A percentile compares a stretch with the other conserved stretches of the same genome.
These are phyloP conservation scores for Ophiostoma sp. DNA, from an alignment of 2,329 filamentous ascomycete genomes.

Conservation along the genomic window DNA sequence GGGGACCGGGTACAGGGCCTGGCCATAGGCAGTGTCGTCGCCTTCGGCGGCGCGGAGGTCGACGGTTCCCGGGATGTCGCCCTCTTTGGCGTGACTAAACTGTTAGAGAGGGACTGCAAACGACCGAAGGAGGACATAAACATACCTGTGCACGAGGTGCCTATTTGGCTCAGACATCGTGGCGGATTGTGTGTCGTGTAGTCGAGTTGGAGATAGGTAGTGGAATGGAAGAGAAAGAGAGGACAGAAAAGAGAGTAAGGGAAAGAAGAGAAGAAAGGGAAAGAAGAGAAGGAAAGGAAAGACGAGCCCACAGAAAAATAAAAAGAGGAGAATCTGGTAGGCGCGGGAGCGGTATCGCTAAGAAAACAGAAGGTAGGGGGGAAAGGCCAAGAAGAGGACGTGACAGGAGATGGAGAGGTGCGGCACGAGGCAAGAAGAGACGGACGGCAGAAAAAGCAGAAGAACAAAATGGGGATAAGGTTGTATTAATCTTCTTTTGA, in stretches of 20 bases:
- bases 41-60: conserved; percentile 47
- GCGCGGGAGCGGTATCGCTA: background rate
- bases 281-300: background rate
- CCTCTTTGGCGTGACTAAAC: conserved; percentile 34
- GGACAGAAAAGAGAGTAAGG: background rate
- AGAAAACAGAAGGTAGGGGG: conserved; percentile 1
- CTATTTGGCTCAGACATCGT: conserved; percentile 11
- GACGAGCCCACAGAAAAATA: background rate
- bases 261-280: background rate
- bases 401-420: background rate
- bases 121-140: conserved; percentile 16
- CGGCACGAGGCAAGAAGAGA: background rate
- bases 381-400: background rate
- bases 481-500: background rate
- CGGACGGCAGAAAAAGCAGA: background rate
- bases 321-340: background rate
- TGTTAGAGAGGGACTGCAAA: background rate
- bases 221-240: background rate
- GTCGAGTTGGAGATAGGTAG: background rate
- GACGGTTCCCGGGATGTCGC: conserved; percentile 34
- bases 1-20: conserved; percentile 61
- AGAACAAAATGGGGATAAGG: background rate
- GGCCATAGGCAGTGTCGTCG: conserved; percentile 60
- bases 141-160: conserved; percentile 30
- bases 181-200: background rate